phyloP scores from a whole-genome alignment of 1,284 basidiomycete genomes.

The Heterobasidion occidentale region DNA sequence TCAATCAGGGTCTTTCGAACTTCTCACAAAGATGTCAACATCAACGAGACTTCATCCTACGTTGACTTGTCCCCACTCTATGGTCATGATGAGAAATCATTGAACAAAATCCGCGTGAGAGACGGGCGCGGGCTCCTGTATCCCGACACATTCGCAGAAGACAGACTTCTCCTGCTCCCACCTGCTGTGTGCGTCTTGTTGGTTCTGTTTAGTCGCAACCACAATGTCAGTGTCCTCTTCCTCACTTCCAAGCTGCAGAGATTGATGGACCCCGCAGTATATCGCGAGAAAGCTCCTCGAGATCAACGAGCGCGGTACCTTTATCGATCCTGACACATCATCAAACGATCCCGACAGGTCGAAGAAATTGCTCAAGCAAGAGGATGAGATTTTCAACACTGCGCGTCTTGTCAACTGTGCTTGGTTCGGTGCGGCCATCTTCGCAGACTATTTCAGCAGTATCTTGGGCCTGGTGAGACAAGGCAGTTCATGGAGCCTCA shows the following conservation, averaged over 20 bases:
- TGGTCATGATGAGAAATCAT: conserved; percentile 56
- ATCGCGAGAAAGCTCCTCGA: conserved; percentile 72
- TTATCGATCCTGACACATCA: conserved; percentile 39
- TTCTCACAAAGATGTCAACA: conserved; percentile 51
- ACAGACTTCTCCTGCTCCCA: conserved; percentile 74
- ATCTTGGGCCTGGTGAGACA: conserved; percentile 68
- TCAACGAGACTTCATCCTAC: conserved; percentile 85
- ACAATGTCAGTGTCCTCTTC: conserved; percentile 58
- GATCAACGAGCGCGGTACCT: conserved; percentile 69
- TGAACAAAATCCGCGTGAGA: conserved; percentile 52
- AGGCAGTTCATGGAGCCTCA: conserved; percentile 65
- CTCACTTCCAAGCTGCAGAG: background rate
- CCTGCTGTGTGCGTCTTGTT: conserved; percentile 68
- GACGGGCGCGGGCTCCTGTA: conserved; percentile 61
- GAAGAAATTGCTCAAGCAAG: conserved; percentile 45
- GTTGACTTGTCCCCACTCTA: conserved; percentile 80
- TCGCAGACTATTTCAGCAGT: conserved; percentile 70
- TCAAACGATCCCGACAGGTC: conserved; percentile 22
- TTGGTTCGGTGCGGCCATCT: conserved; percentile 68
- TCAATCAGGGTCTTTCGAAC: conserved; percentile 60
- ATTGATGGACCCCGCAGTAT: conserved; percentile 36
- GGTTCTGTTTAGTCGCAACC: conserved; percentile 77
- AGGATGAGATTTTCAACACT: conserved; percentile 78
- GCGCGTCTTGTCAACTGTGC: conserved; percentile 70
- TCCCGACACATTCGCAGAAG: conserved; percentile 72